Evolutionary conservation across 495 filamentous ascomycete species (phyloP).

Genomic region (Hypoxylon fuscum): DNA sequence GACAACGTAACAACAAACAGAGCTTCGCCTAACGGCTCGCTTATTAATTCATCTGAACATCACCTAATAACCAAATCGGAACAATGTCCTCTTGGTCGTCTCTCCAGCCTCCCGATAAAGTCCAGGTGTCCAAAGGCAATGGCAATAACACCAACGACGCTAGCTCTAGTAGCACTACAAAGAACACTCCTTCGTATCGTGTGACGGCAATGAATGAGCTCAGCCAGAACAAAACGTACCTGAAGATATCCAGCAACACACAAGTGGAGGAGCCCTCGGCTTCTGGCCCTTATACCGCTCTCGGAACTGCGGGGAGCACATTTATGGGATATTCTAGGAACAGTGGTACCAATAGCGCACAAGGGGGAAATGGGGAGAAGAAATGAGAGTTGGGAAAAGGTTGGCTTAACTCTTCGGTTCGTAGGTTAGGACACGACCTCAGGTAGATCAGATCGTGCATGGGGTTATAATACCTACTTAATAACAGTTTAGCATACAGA

Average conservation of each 20-base stretch:
- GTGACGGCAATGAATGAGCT: constrained; percentile 9
- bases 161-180: background rate
- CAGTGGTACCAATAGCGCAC: background rate
- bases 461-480: no score
- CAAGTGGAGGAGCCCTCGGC: background rate
- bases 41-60: no score
- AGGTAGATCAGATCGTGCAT: no score
- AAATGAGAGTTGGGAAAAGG: background rate
- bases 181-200: background rate
- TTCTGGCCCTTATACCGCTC: constrained; percentile 6
- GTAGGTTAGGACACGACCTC: no score
- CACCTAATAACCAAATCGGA: background rate
- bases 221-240: background rate
- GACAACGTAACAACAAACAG: no score
- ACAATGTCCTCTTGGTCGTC: background rate
- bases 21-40: no score
- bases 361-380: no score
- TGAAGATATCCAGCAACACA: background rate
- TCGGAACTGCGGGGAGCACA: constrained; percentile 1
- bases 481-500: no score
- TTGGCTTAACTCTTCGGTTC: no score
- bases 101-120: background rate
- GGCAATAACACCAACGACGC: background rate
- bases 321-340: constrained; percentile 3
- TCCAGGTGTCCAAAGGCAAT: background rate